Base-by-base conservation (phyloP, 73 alveolate genomes). In the Symbiodinium pilosum region DNA sequence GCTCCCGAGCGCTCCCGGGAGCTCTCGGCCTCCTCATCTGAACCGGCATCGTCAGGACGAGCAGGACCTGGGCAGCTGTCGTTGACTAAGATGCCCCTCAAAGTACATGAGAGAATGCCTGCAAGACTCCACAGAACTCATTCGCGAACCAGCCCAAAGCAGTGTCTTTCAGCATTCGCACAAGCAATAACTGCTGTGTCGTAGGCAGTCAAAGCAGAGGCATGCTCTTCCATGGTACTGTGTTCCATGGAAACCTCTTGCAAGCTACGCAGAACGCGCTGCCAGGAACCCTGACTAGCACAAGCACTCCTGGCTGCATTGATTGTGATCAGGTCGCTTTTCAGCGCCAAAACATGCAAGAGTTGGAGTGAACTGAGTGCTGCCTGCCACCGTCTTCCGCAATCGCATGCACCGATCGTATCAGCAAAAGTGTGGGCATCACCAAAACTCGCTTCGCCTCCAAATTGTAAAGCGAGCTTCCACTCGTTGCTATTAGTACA, bases 11-110 rank as follows among this genome's bases (percentile, higher is more conserved):
- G 59, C 59, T 47, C 59, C 14, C 14, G 14, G 14, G 59, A 47
- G 59, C 59, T 47, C 39, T 34, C n/a, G 24, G 9, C 98, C 98
- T 92, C 98, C 52, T 92, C 98, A n/a, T 92, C 98, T 41, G 98
- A 92, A 30, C 98, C 98, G 5, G 98, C 98, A 77, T 92, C 98
- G 59, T 91, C 96, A 41, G 96, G 96, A 32, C 96, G 87, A 40
- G 96, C 43, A 2, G 96, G 96, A 91, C 88, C 96, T 91, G 73
- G 20, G 28, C 12, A 51, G 12, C 68, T 51, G 12, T 51, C 68
- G 12, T 16, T 24, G 28, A 16, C 12, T 54, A n/a, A n/a, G 32
- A 54, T 54, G 73, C 20, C 73, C 73, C 73, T 16, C 12, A 26
- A 54, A 5, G n/a, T n/a, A n/a, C n/a, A n/a, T n/a, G n/a, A n/a